These are phyloP conservation scores for Blepharisma stoltei DNA, from an alignment of 73 alveolate species.

Conservation along the genomic window DNA sequence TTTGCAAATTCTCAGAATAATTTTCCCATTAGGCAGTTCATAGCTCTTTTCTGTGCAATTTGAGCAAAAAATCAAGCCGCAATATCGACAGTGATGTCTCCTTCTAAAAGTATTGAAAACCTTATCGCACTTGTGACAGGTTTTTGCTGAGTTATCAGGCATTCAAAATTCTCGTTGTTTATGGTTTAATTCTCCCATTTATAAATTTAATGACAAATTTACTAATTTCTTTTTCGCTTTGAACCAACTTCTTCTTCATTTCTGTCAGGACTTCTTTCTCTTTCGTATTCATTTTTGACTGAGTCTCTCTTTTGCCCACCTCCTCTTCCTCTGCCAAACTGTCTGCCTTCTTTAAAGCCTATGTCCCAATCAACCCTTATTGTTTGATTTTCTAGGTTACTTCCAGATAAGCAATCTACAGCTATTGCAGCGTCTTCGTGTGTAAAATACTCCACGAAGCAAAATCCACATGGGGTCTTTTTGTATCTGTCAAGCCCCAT, in stretches of 20 bases:
- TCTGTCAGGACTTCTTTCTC: background rate
- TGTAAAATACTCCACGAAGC: slow-evolving; percentile 94
- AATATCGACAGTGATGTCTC: slow-evolving; percentile 30
- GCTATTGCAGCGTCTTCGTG: slow-evolving; percentile 87
- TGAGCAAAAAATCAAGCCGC: slow-evolving; percentile 18
- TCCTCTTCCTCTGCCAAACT: slow-evolving; percentile 96
- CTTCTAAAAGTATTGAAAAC: background rate
- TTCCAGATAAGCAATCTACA: slow-evolving; percentile 61
- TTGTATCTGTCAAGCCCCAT: slow-evolving; percentile 87
- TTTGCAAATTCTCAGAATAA: slow-evolving; percentile 19
- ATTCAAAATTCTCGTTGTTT: slow-evolving; percentile 17
- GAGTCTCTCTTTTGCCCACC: slow-evolving; percentile 64
- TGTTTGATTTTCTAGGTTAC: slow-evolving; percentile 87
- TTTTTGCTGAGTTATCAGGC: slow-evolving; percentile 3
- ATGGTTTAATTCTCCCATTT: background rate
- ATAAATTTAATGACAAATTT: background rate
- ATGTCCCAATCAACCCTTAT: slow-evolving; percentile 97
- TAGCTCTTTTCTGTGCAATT: slow-evolving; percentile 1
- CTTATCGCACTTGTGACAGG: slow-evolving; percentile 20
- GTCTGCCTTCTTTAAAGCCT: slow-evolving; percentile 96
- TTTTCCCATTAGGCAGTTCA: background rate
- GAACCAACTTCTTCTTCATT: no score
- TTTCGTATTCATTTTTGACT: slow-evolving; percentile 6
- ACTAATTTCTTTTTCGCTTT: no score
- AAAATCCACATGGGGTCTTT: slow-evolving; percentile 95